phyloP scores from a whole-genome alignment of 2,329 filamentous ascomycete species.

The Moelleriella libera region DNA sequence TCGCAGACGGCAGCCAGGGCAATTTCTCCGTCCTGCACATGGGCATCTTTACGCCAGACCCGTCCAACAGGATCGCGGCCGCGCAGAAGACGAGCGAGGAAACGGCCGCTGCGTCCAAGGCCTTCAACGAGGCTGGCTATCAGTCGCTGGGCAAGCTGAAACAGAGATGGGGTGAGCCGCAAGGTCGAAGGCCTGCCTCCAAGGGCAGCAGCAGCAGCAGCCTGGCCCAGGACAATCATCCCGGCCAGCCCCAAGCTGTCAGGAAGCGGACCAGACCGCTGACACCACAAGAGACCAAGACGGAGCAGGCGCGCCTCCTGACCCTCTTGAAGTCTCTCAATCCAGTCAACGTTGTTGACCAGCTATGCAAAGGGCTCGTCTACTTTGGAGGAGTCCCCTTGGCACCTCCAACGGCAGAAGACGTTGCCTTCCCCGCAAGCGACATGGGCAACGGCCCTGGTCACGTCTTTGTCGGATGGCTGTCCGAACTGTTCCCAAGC shows the following conservation, averaged over 20 bases:
- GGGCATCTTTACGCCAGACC: slow-evolving; percentile 30
- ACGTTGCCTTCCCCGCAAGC: slow-evolving; percentile 38
- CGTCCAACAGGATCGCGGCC: slow-evolving; percentile 34
- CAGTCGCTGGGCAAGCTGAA: slow-evolving; percentile 26
- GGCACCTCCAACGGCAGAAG: slow-evolving; percentile 34
- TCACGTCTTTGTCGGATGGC: slow-evolving; percentile 44
- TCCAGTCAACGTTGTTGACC: slow-evolving; percentile 43
- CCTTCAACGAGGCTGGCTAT: slow-evolving; percentile 40
- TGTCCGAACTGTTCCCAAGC: slow-evolving; percentile 42
- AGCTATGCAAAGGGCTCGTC: slow-evolving; percentile 46
- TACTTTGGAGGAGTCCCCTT: slow-evolving; percentile 49
- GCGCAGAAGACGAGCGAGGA: slow-evolving; percentile 49
- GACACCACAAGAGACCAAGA: slow-evolving; percentile 34
- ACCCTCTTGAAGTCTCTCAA: slow-evolving; percentile 40
- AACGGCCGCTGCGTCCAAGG: slow-evolving; percentile 41
- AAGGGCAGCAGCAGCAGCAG: neutral
- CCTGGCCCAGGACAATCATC: neutral
- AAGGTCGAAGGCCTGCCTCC: neutral
- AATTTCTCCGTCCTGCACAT: slow-evolving; percentile 53
- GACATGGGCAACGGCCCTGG: slow-evolving; percentile 41
- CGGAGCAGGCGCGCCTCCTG: slow-evolving; percentile 45
- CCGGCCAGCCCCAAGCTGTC: slow-evolving; percentile 1
- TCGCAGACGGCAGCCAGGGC: slow-evolving; percentile 39
- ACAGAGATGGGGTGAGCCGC: slow-evolving; percentile 1
- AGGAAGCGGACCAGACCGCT: slow-evolving; percentile 5